These are phyloP conservation scores for Candida cerambycidarum DNA, from an alignment of 805 yeast species.

Conservation along the genomic window DNA sequence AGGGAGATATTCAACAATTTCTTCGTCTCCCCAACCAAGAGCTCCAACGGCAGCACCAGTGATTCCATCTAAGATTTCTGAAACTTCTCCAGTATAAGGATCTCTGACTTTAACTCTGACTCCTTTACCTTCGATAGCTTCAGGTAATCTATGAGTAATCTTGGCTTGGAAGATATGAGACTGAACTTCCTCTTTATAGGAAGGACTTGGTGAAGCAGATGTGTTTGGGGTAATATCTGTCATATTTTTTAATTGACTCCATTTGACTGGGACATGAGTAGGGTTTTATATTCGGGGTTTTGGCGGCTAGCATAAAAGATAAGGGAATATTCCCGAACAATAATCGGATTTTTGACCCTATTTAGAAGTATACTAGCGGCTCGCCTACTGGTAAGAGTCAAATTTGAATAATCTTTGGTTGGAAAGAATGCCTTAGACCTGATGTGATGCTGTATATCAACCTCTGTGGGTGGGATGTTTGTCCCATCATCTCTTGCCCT, in stretches of 20 bases:
- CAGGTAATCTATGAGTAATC: constrained; percentile 36
- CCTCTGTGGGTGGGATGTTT: too few relatives aligned
- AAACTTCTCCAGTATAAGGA: constrained; percentile 32
- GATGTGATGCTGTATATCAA: too few relatives aligned
- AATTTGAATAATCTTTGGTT: too few relatives aligned
- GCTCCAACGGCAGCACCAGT: constrained; percentile 37
- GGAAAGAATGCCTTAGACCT: too few relatives aligned
- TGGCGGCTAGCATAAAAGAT: constrained; percentile 4
- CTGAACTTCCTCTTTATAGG: constrained; percentile 14
- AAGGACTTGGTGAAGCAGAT: constrained; percentile 15
- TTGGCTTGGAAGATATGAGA: constrained; percentile 47
- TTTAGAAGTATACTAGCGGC: not conserved
- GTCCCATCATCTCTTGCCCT: too few relatives aligned
- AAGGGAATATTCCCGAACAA: constrained; percentile 1
- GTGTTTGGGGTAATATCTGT: constrained; percentile 9
- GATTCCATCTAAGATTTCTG: constrained; percentile 24
- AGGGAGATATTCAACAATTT: constrained; percentile 18
- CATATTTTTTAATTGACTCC: not conserved
- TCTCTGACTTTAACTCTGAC: constrained; percentile 41
- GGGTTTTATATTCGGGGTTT: not conserved
- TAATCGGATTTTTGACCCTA: not conserved
- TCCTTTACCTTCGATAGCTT: constrained; percentile 46
- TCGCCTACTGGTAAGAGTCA: not conserved
- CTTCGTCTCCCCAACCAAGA: constrained; percentile 32
- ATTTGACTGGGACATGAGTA: not conserved